Conservation (phyloP, 2,329 filamentous ascomycete genomes). For the Diaporthe citrichinensis region DNA sequence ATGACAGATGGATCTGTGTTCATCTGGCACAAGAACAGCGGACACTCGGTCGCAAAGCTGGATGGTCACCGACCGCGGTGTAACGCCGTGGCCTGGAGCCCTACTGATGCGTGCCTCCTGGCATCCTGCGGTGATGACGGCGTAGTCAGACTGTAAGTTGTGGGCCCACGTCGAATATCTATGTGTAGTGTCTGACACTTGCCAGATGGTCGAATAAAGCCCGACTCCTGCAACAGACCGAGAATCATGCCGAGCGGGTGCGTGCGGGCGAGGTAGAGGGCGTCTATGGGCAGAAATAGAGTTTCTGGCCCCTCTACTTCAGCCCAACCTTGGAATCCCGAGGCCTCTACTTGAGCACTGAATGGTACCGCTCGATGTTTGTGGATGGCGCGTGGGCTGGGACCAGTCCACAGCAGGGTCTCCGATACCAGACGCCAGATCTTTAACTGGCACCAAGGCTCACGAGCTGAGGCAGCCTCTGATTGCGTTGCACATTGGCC, state of each 20-base stretch:
- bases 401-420: background rate
- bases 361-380: background rate
- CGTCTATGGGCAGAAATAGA: slow-evolving; percentile 29
- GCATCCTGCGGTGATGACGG: slow-evolving; percentile 92
- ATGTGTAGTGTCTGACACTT: slow-evolving; percentile 19
- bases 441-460: background rate
- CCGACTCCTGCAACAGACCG: slow-evolving; percentile 44
- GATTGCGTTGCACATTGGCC: background rate
- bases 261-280: background rate
- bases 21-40: slow-evolving; percentile 92
- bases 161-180: background rate
- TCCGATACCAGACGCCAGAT: background rate
- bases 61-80: slow-evolving; percentile 83
- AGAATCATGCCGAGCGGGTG: background rate
- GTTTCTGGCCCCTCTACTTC: background rate
- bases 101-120: slow-evolving; percentile 84
- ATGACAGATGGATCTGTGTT: slow-evolving; percentile 75
- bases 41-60: slow-evolving; percentile 80
- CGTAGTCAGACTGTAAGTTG: slow-evolving; percentile 84
- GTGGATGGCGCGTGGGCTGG: background rate
- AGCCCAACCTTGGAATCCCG: background rate
- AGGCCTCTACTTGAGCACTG: background rate
- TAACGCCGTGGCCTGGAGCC: slow-evolving; percentile 93
- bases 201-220: slow-evolving; percentile 55
- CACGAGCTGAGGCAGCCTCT: background rate